These are phyloP conservation scores for Oryza officinalis DNA, from an alignment of 176 grass and related monocot genomes.

Conservation along the genomic window DNA sequence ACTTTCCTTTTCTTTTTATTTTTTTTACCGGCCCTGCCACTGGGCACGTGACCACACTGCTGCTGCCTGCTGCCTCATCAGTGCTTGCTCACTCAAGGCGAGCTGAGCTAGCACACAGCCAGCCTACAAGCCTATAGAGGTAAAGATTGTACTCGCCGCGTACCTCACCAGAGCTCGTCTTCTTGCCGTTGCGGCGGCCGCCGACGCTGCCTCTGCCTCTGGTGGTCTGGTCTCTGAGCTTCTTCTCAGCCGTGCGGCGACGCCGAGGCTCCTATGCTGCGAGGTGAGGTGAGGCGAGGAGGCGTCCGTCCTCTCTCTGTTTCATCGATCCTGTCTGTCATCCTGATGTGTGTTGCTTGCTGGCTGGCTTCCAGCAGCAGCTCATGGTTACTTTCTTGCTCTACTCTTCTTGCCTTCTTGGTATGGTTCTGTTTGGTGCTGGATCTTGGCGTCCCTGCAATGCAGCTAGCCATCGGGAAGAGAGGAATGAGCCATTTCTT, in stretches of 20 bases:
- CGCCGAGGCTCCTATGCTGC: background rate
- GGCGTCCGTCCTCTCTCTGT: background rate
- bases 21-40: no score
- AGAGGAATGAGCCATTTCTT: background rate
- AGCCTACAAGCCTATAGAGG: no score
- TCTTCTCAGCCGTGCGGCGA: background rate
- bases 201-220: no score
- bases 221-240: background rate
- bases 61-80: no score
- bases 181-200: no score
- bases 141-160: no score
- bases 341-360: background rate
- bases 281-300: constrained; percentile 4
- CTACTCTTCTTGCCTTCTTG: background rate
- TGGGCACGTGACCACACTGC: no score
- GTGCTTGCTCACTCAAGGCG: no score
- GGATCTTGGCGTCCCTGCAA: constrained; percentile 39
- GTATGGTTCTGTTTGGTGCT: background rate
- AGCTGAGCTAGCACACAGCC: no score
- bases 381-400: background rate
- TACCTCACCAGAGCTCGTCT: no score
- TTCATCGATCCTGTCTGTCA: background rate
- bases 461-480: background rate
- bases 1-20: no score
- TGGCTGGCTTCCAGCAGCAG: background rate